Percentiles rank a stretch among this genome's conserved stretches.
phyloP scores from a whole-genome alignment of 2,329 filamentous ascomycete species.

The Penicillium palitans region DNA sequence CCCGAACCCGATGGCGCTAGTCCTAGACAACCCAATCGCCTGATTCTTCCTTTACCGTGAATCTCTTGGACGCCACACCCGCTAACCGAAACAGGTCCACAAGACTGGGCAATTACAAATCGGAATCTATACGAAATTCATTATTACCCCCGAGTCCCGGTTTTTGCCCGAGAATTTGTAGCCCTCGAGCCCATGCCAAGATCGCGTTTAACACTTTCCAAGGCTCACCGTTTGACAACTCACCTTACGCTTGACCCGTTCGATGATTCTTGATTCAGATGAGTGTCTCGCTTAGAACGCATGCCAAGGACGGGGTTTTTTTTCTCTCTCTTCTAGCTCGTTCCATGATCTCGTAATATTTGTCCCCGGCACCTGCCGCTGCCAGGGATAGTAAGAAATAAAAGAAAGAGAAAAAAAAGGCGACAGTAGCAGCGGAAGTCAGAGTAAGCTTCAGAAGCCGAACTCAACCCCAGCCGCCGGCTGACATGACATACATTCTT shows the following conservation, averaged over 20 bases:
- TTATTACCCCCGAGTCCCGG: not conserved
- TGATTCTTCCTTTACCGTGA: constrained; percentile 11
- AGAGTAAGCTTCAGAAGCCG: not conserved
- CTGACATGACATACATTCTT: not conserved
- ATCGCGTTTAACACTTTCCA: not conserved
- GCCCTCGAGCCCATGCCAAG: constrained; percentile 12
- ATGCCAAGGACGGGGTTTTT: not conserved
- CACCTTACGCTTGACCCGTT: not conserved
- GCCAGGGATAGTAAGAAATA: not conserved
- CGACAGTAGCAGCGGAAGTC: not conserved
- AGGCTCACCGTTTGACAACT: not conserved
- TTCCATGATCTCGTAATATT: not conserved
- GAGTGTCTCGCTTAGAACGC: not conserved
- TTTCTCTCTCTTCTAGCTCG: not conserved
- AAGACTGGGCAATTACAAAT: not conserved
- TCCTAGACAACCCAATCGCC: constrained; percentile 17
- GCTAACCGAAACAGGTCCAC: constrained; percentile 1
- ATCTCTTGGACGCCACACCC: constrained; percentile 18
- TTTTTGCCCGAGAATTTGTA: not conserved
- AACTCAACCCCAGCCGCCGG: not conserved
- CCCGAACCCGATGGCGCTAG: not conserved
- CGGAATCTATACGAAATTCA: constrained; percentile 2
- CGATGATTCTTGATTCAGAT: not conserved
- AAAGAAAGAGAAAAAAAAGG: not conserved
- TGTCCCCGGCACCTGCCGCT: not conserved